Conservation (phyloP, 208 protist genomes). For the Wallacemonas collosoma region DNA sequence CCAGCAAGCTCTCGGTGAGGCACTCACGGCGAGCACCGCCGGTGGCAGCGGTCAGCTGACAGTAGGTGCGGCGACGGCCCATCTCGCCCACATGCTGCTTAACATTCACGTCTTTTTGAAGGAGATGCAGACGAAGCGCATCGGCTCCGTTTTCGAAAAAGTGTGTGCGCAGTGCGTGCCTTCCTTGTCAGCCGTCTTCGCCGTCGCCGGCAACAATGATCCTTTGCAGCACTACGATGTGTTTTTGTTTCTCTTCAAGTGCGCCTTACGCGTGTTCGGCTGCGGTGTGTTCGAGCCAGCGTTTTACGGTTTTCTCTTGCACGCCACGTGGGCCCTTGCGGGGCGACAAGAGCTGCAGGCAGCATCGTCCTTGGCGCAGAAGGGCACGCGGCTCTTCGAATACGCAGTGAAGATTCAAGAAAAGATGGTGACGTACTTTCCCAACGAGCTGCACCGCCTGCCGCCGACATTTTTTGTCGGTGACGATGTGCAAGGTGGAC, state of each 20-base stretch:
- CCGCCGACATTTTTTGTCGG: constrained; percentile 42
- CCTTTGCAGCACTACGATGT: constrained; percentile 36
- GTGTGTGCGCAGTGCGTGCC: constrained; percentile 46
- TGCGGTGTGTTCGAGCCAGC: constrained; percentile 57
- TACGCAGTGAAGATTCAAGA: constrained; percentile 71
- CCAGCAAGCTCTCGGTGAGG: constrained; percentile 6
- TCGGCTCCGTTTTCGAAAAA: constrained; percentile 50
- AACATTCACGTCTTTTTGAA: constrained; percentile 71
- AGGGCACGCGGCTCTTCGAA: constrained; percentile 54
- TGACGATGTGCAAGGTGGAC: not conserved
- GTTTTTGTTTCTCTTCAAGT: constrained; percentile 75
- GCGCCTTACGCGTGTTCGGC: constrained; percentile 71
- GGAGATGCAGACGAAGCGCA: constrained; percentile 49
- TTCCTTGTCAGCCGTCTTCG: constrained; percentile 56
- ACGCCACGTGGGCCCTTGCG: constrained; percentile 50
- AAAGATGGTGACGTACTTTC: constrained; percentile 52
- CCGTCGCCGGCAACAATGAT: constrained; percentile 17
- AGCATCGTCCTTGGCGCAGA: constrained; percentile 17
- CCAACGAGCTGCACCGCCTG: constrained; percentile 41
- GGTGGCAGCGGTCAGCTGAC: constrained; percentile 1
- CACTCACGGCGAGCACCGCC: constrained; percentile 4
- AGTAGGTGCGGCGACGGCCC: not conserved
- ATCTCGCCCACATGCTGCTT: constrained; percentile 48
- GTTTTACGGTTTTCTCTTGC: constrained; percentile 64
- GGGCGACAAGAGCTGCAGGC: constrained; percentile 17